Conservation (phyloP, 176 grass and related monocot species). For the Carex cristatella region DNA sequence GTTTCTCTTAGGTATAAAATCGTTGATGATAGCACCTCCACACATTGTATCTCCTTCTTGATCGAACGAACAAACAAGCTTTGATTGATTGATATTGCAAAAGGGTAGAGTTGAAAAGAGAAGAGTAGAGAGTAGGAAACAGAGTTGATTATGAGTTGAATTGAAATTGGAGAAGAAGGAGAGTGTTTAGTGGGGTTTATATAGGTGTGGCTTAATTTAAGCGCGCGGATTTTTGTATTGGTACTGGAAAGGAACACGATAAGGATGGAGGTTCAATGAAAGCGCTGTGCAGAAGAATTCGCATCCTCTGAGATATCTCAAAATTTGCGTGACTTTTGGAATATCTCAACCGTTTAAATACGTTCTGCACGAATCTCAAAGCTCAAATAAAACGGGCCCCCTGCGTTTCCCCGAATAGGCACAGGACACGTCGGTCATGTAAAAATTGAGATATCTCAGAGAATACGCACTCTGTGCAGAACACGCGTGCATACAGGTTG, state of each 20-base stretch:
- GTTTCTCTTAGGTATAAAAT: conserved; percentile 55
- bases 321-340: no score
- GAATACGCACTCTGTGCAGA: no score
- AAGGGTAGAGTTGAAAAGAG: neutral
- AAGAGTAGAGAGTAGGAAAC: no score
- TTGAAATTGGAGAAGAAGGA: neutral
- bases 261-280: neutral
- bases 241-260: neutral
- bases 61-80: neutral
- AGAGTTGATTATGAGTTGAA: neutral
- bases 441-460: no score
- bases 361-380: no score
- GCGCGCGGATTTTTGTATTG: neutral
- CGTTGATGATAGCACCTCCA: conserved; percentile 80
- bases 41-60: conserved; percentile 39
- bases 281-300: neutral
- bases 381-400: no score
- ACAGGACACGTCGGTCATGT: no score
- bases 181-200: neutral
- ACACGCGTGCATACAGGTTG: no score
- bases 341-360: no score
- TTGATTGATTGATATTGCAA: neutral
- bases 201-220: neutral
- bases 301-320: no score
- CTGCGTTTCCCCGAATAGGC: no score